Evolutionary conservation across 805 yeast species (phyloP).

Genomic region (Ogataea corticis): DNA sequence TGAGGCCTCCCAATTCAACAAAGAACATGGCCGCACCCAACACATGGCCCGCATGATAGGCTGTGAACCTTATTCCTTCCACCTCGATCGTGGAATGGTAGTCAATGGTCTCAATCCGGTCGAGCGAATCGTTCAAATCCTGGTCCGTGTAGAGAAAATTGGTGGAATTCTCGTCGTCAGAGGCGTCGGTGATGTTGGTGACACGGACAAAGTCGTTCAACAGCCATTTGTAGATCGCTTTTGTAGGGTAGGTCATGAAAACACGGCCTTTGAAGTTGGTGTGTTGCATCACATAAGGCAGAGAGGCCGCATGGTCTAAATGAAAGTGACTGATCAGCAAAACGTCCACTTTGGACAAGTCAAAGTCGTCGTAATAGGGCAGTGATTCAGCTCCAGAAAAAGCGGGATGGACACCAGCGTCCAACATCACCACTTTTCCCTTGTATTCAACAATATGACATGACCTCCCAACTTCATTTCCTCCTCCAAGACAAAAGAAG

Average conservation of each 20-base stretch:
- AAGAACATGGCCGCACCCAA: constrained; percentile 98
- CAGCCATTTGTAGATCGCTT: constrained; percentile 96
- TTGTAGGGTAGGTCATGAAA: constrained; percentile 98
- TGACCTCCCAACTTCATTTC: constrained; percentile 95
- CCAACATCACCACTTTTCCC: constrained; percentile 94
- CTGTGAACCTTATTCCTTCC: constrained; percentile 93
- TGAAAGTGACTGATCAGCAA: constrained; percentile 92
- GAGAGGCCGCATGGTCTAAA: constrained; percentile 95
- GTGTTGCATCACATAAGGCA: constrained; percentile 97
- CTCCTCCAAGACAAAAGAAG: constrained; percentile 95
- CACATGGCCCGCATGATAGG: constrained; percentile 99
- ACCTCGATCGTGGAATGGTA: constrained; percentile 94
- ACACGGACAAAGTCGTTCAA: constrained; percentile 92
- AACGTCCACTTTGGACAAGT: constrained; percentile 81
- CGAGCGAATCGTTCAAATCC: constrained; percentile 84
- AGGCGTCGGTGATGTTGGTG: constrained; percentile 56
- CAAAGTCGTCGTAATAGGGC: constrained; percentile 96
- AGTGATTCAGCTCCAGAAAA: constrained; percentile 83
- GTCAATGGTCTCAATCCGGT: constrained; percentile 88
- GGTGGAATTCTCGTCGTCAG: constrained; percentile 43
- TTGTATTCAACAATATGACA: constrained; percentile 91
- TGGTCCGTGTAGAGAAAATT: constrained; percentile 77
- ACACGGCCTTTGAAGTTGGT: constrained; percentile 94
- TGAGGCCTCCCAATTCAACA: constrained; percentile 90
- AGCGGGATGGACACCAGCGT: constrained; percentile 98